phyloP scores from a whole-genome alignment of 352 stramenopile genomes.

The Phytophthora capsici region DNA sequence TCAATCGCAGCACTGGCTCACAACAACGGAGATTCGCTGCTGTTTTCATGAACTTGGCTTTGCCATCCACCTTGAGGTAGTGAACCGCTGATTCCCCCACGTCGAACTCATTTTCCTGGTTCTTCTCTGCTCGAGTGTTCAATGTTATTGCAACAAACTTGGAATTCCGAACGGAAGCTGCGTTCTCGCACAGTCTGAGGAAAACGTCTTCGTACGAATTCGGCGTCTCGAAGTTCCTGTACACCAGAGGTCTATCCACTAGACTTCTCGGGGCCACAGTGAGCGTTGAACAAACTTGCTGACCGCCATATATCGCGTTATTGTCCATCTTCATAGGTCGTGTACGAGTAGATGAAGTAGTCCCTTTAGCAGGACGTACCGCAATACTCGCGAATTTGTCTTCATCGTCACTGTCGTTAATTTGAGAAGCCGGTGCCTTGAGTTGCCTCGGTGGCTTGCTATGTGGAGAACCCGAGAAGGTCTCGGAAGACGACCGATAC shows the following conservation, averaged over 20 bases:
- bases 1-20: constrained; percentile 60
- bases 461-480: constrained; percentile 18
- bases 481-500: constrained; percentile 23
- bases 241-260: constrained; percentile 32
- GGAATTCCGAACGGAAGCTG: constrained; percentile 42
- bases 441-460: not conserved
- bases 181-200: constrained; percentile 58
- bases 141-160: constrained; percentile 71
- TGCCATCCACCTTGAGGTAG: constrained; percentile 59
- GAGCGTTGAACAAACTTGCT: constrained; percentile 21
- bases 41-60: constrained; percentile 61
- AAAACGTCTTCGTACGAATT: constrained; percentile 62
- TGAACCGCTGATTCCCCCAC: constrained; percentile 21
- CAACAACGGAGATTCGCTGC: constrained; percentile 71
- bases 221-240: constrained; percentile 40
- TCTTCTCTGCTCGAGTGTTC: constrained; percentile 38
- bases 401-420: constrained; percentile 29
- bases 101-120: constrained; percentile 23
- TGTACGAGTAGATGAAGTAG: not conserved
- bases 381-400: constrained; percentile 22
- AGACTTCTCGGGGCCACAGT: not conserved
- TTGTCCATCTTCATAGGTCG: constrained; percentile 22
- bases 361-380: not conserved
- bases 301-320: constrained; percentile 27
- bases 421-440: not conserved